A percentile compares a stretch with the other conserved stretches of the same genome.
phyloP scores from a whole-genome alignment of 495 filamentous ascomycete species.

The Cladorrhinum samala region DNA sequence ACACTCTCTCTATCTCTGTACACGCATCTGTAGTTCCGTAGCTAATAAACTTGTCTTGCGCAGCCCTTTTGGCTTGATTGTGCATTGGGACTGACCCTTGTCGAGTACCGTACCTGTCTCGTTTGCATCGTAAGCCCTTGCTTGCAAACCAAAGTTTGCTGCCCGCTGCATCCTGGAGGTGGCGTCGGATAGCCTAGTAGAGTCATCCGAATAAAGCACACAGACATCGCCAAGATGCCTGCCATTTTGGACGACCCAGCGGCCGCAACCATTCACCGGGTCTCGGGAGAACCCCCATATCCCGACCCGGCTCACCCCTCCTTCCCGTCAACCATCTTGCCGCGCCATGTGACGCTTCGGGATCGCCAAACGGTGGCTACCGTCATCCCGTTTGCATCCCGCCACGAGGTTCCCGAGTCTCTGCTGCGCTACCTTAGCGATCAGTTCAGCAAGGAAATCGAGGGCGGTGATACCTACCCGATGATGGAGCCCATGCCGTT shows the following conservation, averaged over 20 bases:
- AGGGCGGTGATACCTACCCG: slow-evolving; percentile 93
- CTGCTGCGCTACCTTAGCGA: slow-evolving; percentile 75
- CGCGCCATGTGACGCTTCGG: slow-evolving; percentile 81
- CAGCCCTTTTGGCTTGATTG: not conserved
- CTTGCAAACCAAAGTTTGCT: no score
- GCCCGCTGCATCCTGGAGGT: no score
- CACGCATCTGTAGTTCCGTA: not conserved
- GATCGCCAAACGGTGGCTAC: slow-evolving; percentile 89
- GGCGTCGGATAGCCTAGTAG: no score
- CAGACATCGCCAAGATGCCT: slow-evolving; percentile 66
- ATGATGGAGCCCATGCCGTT: slow-evolving; percentile 75
- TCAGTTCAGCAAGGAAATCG: slow-evolving; percentile 90
- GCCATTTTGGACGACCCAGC: slow-evolving; percentile 79
- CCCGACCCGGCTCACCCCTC: slow-evolving; percentile 54
- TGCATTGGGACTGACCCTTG: not conserved
- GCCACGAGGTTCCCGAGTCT: slow-evolving; percentile 64
- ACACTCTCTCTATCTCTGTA: not conserved
- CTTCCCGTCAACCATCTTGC: slow-evolving; percentile 63
- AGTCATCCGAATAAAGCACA: no score
- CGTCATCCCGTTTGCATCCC: slow-evolving; percentile 76
- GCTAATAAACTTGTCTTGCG: not conserved
- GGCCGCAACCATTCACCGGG: slow-evolving; percentile 53
- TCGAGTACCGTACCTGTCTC: no score
- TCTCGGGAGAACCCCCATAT: slow-evolving; percentile 56
- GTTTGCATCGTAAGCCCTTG: no score